phyloP scores from a whole-genome alignment of 306 rosid genomes.

The Sesbania bispinosa region DNA sequence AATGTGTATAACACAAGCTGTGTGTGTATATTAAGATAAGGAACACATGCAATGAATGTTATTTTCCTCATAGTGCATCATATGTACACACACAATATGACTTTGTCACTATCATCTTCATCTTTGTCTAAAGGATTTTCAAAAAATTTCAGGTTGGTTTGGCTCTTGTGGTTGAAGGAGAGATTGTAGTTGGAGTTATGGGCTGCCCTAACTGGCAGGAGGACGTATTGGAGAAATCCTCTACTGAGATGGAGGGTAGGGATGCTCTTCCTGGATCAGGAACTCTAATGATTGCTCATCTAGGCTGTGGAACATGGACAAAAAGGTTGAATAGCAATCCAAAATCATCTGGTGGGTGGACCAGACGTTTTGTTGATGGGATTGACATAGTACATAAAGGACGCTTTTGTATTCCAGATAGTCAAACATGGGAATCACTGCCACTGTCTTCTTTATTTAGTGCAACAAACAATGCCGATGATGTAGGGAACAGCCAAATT shows the following conservation, averaged over 20 bases:
- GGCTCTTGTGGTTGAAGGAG: conserved; percentile 89
- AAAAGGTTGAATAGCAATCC: conserved; percentile 39
- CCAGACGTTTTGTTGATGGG: conserved; percentile 63
- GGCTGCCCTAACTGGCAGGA: conserved; percentile 87
- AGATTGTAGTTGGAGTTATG: conserved; percentile 74
- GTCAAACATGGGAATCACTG: conserved; percentile 75
- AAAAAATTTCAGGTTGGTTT: conserved; percentile 69
- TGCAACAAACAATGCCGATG: conserved; percentile 43
- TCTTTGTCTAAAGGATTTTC: neutral
- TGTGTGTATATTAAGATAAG: neutral
- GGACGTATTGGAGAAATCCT: conserved; percentile 38
- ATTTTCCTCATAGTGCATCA: neutral
- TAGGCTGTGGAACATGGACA: conserved; percentile 78
- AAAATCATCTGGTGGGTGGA: conserved; percentile 50
- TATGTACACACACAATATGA: neutral
- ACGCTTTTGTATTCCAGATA: conserved; percentile 64
- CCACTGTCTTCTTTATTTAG: conserved; percentile 54
- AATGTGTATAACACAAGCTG: neutral
- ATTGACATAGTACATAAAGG: conserved; percentile 48
- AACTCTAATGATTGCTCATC: conserved; percentile 72
- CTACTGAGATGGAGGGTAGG: conserved; percentile 34
- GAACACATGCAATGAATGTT: neutral
- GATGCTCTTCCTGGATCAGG: conserved; percentile 47
- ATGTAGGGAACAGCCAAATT: conserved; percentile 46
- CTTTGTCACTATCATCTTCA: neutral